Percentiles rank a stretch among this genome's conserved stretches.
phyloP scores from a whole-genome alignment of 371 early-diverging fungal species.

The Mortierella sp. region DNA sequence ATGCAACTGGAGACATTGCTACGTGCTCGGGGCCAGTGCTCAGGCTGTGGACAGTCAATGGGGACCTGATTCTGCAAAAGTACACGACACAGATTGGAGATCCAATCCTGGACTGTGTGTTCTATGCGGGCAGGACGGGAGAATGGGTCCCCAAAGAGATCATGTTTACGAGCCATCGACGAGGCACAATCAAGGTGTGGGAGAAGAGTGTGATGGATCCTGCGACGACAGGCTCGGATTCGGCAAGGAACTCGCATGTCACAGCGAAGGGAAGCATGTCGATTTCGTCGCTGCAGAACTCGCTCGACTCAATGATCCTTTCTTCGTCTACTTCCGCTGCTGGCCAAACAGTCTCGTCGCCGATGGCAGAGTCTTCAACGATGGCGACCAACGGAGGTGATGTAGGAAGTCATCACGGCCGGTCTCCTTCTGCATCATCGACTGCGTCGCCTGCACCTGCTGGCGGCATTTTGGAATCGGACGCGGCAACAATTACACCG shows the following conservation, averaged over 20 bases:
- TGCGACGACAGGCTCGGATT: background rate
- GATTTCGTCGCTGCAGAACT: conserved; percentile 30
- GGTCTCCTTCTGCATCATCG: background rate
- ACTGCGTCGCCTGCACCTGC: background rate
- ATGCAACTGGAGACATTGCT: conserved; percentile 80
- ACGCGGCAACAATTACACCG: background rate
- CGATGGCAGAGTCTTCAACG: background rate
- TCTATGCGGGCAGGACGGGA: conserved; percentile 63
- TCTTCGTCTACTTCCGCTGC: background rate
- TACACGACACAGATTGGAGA: conserved; percentile 67
- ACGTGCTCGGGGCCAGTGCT: conserved; percentile 72
- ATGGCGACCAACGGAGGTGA: background rate
- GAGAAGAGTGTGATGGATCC: conserved; percentile 52
- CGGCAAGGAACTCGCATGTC: conserved; percentile 22
- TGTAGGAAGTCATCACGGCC: background rate
- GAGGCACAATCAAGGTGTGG: conserved; percentile 54
- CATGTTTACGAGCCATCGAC: conserved; percentile 44
- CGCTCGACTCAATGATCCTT: conserved; percentile 20
- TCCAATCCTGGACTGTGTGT: conserved; percentile 66
- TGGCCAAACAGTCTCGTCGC: conserved; percentile 2
- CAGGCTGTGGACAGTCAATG: conserved; percentile 80
- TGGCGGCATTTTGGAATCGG: background rate
- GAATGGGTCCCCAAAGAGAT: conserved; percentile 46
- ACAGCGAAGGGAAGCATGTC: conserved; percentile 12
- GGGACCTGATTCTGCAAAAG: conserved; percentile 71